Evolutionary conservation across 768 basidiomycete species (phyloP), one percentile per base, ranked within the genome.

Genomic region (Boletus tylopilopsis): DNA sequence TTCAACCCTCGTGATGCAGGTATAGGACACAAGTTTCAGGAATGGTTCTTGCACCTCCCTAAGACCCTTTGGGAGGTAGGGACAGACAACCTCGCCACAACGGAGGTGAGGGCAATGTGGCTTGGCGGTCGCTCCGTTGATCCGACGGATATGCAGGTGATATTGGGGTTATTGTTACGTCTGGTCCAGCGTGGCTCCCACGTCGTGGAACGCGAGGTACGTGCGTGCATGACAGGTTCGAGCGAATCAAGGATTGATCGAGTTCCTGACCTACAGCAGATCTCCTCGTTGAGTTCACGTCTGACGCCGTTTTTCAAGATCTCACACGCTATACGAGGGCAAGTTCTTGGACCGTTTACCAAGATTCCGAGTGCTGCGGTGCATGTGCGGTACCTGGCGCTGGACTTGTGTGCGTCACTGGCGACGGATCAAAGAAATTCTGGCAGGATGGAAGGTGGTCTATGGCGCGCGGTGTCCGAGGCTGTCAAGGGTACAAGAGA

Each of bases 41-140:
- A 76, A 19, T 96, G 94, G 92, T 55, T 92, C 16, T 64, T 76
- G 23, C 81, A 87, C 55, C 76, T 96, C 37, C 91, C 94, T 0
- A 85, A 81, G 67, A 76, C 77, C 6, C 71, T 97, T 5, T 97
- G 94, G 94, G 94, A 97, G 65, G 66, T 87, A 10, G 85, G 86
- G 4, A 68, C 67, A 10, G 77, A 67, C 45, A 79, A 90, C 61
- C 62, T 77, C 16, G 56, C 66, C 1, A 69, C 77, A 5, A 83
- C 84, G 0, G 82, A 89, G 77, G 91, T 88, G 43, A 55, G 73
- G 36, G 29, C 23, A 27, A 33, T 21, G 19, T 7, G 24, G 42
- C 4, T 37, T 41, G 37, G 27, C 22, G 4, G 38, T 16, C 19
- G 21, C 34, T 21, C 35, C 25, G 18, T 42, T 55, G 36, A 62